A percentile compares a stretch with the other conserved stretches of the same genome.
Conservation (phyloP, 2,329 filamentous ascomycete genomes). For the Colletotrichum spinosum region DNA sequence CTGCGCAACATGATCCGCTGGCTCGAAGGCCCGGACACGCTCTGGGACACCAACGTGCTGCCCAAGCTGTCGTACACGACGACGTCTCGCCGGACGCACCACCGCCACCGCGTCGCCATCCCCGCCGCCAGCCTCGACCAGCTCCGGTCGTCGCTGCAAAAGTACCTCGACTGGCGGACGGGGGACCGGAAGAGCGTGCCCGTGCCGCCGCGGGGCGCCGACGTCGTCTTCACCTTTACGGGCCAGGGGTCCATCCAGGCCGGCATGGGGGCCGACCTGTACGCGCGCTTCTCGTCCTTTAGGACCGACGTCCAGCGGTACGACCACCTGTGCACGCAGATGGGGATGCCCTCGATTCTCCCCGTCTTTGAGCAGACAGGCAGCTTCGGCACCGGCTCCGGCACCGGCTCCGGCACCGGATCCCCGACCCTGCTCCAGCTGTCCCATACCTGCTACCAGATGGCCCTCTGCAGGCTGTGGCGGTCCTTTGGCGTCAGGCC, state of each 20-base stretch:
- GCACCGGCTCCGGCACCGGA: constrained; percentile 55
- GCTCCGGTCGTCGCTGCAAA: constrained; percentile 42
- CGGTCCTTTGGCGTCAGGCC: constrained; percentile 65
- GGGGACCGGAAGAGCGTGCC: constrained; percentile 55
- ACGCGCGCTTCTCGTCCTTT: constrained; percentile 59
- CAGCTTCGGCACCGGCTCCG: constrained; percentile 54
- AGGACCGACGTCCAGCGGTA: constrained; percentile 68
- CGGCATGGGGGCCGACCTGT: constrained; percentile 64
- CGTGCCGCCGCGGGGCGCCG: constrained; percentile 56
- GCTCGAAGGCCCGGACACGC: constrained; percentile 65
- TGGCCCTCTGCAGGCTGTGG: constrained; percentile 68
- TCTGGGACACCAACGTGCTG: constrained; percentile 63
- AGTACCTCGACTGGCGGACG: constrained; percentile 54
- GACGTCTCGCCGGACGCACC: constrained; percentile 72
- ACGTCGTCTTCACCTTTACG: constrained; percentile 66
- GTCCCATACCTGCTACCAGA: constrained; percentile 65
- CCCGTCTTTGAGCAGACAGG: constrained; percentile 68
- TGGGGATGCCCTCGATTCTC: constrained; percentile 68
- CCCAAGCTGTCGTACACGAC: constrained; percentile 74
- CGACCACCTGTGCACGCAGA: constrained; percentile 57
- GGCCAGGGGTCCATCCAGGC: constrained; percentile 67
- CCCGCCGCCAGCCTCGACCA: constrained; percentile 55
- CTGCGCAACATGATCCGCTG: constrained; percentile 65
- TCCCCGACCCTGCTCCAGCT: constrained; percentile 66
- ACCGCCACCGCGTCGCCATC: constrained; percentile 55